Evolutionary conservation across 306 rosid species (phyloP), one percentile per base, ranked within the genome.

Genomic region (Mimosa pudica): DNA sequence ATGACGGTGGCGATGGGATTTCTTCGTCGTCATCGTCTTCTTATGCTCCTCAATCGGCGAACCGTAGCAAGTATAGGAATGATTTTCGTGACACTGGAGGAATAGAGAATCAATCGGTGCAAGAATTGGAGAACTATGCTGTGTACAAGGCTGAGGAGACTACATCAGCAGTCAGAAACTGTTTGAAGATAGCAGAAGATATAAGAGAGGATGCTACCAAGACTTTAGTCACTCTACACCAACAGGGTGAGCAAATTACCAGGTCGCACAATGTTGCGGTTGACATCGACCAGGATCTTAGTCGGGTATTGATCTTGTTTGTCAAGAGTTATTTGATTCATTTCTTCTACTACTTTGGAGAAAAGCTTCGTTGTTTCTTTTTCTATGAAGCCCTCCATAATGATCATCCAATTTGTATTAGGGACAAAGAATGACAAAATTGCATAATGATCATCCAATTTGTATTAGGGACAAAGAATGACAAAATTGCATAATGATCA

Each of bases 161-260:
- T 36, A 94, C 98, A 12, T 82, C 86, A 38, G 73, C 95, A 3
- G 97, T 92, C 58, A 83, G 91, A 47, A 80, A 74, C 70, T 91
- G 93, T 77, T 73, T 90, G 77, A 94, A 80, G 89, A 92, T 94
- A 72, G 98, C 95, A 4, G 97, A 88, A 82, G 95, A 92, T 62
- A 94, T 94, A 32, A 86, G 97, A 73, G 98, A 92, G 80, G 97
- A 89, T 80, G 98, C 90, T 58, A 81, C 95, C 75, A 88, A 89
- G 81, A 94, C 97, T 83, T 82, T 94, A 85, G 93, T 87, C 68
- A 52, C 79, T 73, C 75, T 94, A 78, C 97, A 92, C 84, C 95
- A 92, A 30, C 98, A 94, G 84, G 97, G 98, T 18, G 97, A 94
- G 78, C 97, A 94, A 88, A 91, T 94, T 80, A 94, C 91, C 66